phyloP scores from a whole-genome alignment of 805 yeast genomes.

The Metschnikowia amazonensis region DNA sequence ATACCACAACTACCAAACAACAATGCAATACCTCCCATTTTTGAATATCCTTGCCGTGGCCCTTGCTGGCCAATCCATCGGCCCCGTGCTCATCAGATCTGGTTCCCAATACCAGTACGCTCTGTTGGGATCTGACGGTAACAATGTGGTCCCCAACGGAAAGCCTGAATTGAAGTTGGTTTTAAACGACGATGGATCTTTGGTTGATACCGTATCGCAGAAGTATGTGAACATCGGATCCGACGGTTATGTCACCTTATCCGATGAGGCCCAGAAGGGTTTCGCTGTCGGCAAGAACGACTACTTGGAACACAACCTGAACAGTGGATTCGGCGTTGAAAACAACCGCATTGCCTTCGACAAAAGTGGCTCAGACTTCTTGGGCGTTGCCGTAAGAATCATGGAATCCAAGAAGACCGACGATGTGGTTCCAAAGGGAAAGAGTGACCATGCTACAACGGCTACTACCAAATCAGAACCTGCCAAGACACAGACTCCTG shows the following conservation, averaged over 20 bases:
- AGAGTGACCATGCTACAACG: not conserved
- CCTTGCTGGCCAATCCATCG: not conserved
- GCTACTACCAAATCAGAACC: too few species aligned
- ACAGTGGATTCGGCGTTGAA: not conserved
- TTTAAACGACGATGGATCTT: constrained; percentile 24
- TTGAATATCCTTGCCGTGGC: not conserved
- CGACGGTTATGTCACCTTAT: constrained; percentile 8
- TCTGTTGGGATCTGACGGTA: not conserved
- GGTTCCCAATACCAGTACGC: not conserved
- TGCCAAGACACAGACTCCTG: too few species aligned
- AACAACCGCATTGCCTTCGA: constrained; percentile 3
- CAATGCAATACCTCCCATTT: constrained; percentile 1
- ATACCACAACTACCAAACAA: not conserved
- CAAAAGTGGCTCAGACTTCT: constrained; percentile 1
- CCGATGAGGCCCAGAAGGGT: constrained; percentile 11
- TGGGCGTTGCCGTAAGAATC: constrained; percentile 10
- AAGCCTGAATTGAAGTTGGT: constrained; percentile 12
- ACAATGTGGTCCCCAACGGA: not conserved
- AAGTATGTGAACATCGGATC: constrained; percentile 17
- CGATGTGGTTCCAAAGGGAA: constrained; percentile 4
- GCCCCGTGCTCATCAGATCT: not conserved
- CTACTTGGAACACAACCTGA: constrained; percentile 2
- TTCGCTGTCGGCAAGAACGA: constrained; percentile 11
- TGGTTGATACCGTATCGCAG: constrained; percentile 18
- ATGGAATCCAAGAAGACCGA: not conserved